phyloP scores from a whole-genome alignment of 140 eudicot genomes.

The Flaveria floridana region DNA sequence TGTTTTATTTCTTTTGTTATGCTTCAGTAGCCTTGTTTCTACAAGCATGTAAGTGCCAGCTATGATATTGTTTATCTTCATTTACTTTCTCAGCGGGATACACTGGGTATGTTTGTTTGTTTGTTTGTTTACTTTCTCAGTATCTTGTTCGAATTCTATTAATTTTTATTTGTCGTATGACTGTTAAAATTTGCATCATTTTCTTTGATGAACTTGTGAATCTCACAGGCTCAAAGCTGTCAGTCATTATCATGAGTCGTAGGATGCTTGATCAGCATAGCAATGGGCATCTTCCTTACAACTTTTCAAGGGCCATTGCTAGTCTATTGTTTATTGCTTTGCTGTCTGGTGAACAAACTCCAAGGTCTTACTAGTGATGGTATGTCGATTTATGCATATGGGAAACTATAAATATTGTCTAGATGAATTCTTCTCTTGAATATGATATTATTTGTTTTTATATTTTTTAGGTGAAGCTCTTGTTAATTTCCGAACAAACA shows the following conservation, averaged over 20 bases:
- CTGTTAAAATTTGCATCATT: neutral
- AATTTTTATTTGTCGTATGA: neutral
- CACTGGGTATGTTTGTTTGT: no score
- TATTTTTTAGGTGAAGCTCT: conserved; percentile 76
- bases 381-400: conserved; percentile 34
- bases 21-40: conserved; percentile 16
- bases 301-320: conserved; percentile 44
- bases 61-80: neutral
- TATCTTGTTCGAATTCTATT: neutral
- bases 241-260: conserved; percentile 35
- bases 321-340: conserved; percentile 43
- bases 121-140: neutral
- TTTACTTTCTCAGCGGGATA: neutral
- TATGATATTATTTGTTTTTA: conserved; percentile 19
- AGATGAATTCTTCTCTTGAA: neutral
- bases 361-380: conserved; percentile 89
- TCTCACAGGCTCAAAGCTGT: conserved; percentile 28
- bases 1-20: conserved; percentile 7
- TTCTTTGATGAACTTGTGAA: neutral
- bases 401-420: neutral
- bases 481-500: conserved; percentile 64
- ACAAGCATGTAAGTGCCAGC: conserved; percentile 28
- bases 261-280: conserved; percentile 49
- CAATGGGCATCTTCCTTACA: conserved; percentile 52
- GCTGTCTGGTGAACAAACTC: conserved; percentile 36